phyloP scores from a whole-genome alignment of 768 basidiomycete species.

The Podaxis sp. region DNA sequence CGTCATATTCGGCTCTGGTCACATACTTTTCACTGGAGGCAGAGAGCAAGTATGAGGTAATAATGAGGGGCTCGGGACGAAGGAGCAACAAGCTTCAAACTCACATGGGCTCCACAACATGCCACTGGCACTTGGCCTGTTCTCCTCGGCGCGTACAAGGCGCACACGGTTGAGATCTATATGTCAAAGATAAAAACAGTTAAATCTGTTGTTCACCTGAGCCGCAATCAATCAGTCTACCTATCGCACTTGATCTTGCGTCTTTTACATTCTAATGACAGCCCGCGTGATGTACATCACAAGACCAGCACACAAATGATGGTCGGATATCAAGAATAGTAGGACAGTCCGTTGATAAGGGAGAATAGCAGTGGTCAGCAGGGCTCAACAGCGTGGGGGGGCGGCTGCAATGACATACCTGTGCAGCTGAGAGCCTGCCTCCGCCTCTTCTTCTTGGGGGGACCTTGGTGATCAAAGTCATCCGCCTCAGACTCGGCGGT shows the following conservation, averaged over 20 bases:
- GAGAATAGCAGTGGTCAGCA: slow-evolving; percentile 19
- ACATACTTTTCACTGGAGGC: slow-evolving; percentile 72
- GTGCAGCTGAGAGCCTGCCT: slow-evolving; percentile 84
- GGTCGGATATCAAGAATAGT: slow-evolving; percentile 20
- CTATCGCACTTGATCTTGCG: slow-evolving; percentile 89
- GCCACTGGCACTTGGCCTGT: slow-evolving; percentile 79
- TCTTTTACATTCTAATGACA: slow-evolving; percentile 68
- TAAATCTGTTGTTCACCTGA: slow-evolving; percentile 16
- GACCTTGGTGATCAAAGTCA: slow-evolving; percentile 47
- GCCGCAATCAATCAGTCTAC: slow-evolving; percentile 32
- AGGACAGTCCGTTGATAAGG: slow-evolving; percentile 15
- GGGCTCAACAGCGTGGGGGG: slow-evolving; percentile 19
- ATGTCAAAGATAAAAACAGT: slow-evolving; percentile 17
- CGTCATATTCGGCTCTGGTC: slow-evolving; percentile 71
- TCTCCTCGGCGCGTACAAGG: slow-evolving; percentile 80
- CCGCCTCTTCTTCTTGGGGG: slow-evolving; percentile 79
- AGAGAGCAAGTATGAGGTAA: slow-evolving; percentile 17
- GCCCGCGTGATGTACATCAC: slow-evolving; percentile 26
- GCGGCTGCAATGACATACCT: slow-evolving; percentile 43
- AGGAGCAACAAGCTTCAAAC: slow-evolving; percentile 26
- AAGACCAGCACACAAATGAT: slow-evolving; percentile 15
- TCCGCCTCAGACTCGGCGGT: slow-evolving; percentile 55
- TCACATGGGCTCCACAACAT: slow-evolving; percentile 76
- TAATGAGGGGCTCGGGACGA: slow-evolving; percentile 2
- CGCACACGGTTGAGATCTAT: slow-evolving; percentile 74